Evolutionary conservation across 2,329 filamentous ascomycete species (phyloP), one percentile per base, ranked within the genome.

Genomic region (Colletotrichum siamense): DNA sequence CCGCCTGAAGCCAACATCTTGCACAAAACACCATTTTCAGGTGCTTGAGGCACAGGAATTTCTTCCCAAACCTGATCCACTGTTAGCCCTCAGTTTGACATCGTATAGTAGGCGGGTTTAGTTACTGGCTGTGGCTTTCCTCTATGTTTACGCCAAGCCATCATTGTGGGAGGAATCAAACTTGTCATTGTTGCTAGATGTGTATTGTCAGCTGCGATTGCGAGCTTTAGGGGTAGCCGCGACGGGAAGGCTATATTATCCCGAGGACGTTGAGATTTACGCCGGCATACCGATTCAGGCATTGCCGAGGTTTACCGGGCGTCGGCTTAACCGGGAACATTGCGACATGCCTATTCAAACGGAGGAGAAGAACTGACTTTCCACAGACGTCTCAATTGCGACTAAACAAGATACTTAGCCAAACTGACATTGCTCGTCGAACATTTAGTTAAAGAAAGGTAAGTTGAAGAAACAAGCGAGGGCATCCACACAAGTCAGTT

Each of bases 1-100:
- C 80, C 82, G 18, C 82, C 83, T n/a, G 81, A 81, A 22, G 83
- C 83, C n/a, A 84, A 75, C 73, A 84, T 81, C 68, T 83, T 83
- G 75, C 82, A 77, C 8, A 85, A 77, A 30, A 83, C 79, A 3
- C 81, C 82, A 6, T 78, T 81, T 6, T 80, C 73, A 10, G 77
- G 71, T 12, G 78, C 68, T 8, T 68, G 69, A 1, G 83, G 83
- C 3, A 84, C 79, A 0, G 81, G 78, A 7, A 84, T 77, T 49
- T 82, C 78, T 67, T 81, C 80, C 75, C 80, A 81, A 18, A 81
- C 75, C 79, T 80, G 15, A n/a, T 32, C 26, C 52, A 7, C 24
- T 28, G 57, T 69, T 36, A 62, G 36, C 61, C 44, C 44, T 30
- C 32, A 32, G 26, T 15, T 32, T 24, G 10, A 52, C 36, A 30